These are phyloP conservation scores for Aureobasidium leucospermi DNA, from an alignment of 2,329 filamentous ascomycete species.

Conservation along the genomic window DNA sequence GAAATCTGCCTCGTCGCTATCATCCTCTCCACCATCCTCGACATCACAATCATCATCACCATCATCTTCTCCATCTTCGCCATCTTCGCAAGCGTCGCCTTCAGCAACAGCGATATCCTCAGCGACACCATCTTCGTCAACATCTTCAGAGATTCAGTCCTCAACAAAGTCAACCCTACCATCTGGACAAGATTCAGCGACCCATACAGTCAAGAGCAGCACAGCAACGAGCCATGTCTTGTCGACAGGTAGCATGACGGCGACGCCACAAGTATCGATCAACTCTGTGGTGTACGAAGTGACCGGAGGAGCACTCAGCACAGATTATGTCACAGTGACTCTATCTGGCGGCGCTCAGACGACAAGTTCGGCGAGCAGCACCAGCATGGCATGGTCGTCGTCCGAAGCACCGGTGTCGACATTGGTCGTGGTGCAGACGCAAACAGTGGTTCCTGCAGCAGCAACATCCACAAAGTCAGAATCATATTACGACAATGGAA, in stretches of 20 bases:
- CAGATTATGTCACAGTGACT: constrained; percentile 4
- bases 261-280: neutral
- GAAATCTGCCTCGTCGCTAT: constrained; percentile 11
- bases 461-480: constrained; percentile 15
- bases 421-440: constrained; percentile 5
- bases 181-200: neutral
- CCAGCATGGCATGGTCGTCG: neutral
- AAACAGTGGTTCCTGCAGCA: neutral
- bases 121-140: neutral
- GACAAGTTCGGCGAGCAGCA: neutral
- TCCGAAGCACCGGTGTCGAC: neutral
- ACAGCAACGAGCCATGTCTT: neutral
- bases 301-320: constrained; percentile 2
- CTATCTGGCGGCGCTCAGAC: neutral
- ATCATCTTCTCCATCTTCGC: neutral
- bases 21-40: constrained; percentile 6
- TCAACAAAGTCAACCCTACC: neutral
- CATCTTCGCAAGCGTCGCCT: neutral
- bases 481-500: constrained; percentile 37
- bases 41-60: neutral
- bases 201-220: neutral
- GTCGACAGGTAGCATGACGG: neutral
- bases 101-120: neutral
- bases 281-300: constrained; percentile 7
- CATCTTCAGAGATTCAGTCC: neutral